Percentiles rank a stretch among this genome's conserved stretches.
Conservation (phyloP, 345 rosid species). For the Populus davidiana region DNA sequence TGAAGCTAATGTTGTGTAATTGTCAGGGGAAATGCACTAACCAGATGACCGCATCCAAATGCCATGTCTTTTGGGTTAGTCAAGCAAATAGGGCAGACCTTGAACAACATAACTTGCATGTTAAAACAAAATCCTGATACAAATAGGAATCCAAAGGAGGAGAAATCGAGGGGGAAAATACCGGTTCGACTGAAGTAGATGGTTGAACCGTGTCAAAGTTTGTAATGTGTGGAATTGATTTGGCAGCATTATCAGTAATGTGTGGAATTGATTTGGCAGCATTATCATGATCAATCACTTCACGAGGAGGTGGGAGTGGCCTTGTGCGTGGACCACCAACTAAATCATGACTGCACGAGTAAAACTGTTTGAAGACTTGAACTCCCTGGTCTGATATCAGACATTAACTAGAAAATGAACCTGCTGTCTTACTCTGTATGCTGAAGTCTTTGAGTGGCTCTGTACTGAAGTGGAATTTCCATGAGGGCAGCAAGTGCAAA, state of each 20-base stretch:
- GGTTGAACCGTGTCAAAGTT: slow-evolving; percentile 39
- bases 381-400: slow-evolving; percentile 7
- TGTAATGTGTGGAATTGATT: slow-evolving; percentile 30
- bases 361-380: slow-evolving; percentile 10
- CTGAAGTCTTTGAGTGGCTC: slow-evolving; percentile 63
- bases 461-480: slow-evolving; percentile 91
- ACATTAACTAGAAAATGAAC: slow-evolving; percentile 7
- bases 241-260: slow-evolving; percentile 44
- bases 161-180: slow-evolving; percentile 11
- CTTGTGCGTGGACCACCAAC: slow-evolving; percentile 28
- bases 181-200: slow-evolving; percentile 39
- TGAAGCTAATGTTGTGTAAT: neutral
- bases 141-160: slow-evolving; percentile 1
- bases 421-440: slow-evolving; percentile 34
- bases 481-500: slow-evolving; percentile 96
- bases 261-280: slow-evolving; percentile 38
- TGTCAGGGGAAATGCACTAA: slow-evolving; percentile 34
- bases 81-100: slow-evolving; percentile 97
- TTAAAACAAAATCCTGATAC: slow-evolving; percentile 4
- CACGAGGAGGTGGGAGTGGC: slow-evolving; percentile 75
- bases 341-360: slow-evolving; percentile 39
- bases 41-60: slow-evolving; percentile 90
- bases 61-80: slow-evolving; percentile 92
- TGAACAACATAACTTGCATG: slow-evolving; percentile 16
- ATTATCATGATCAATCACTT: slow-evolving; percentile 62